Evolutionary conservation across 768 basidiomycete species (phyloP).

Genomic region (Hemileccinum rubropunctum): DNA sequence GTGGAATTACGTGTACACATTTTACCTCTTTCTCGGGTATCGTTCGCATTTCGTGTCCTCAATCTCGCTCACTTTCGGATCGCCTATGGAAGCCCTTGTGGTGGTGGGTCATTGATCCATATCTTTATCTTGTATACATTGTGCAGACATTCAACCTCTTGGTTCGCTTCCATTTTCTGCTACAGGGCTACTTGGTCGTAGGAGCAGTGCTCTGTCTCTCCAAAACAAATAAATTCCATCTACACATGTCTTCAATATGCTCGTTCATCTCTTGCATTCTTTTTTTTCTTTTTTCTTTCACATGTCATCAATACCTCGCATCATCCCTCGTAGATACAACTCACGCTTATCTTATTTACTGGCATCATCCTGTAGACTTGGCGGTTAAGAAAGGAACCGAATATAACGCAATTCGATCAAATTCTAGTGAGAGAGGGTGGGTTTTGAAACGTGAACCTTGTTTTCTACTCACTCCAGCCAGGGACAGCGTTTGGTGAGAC

Average conservation of each 20-base stretch:
- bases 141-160: not conserved
- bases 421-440: not conserved
- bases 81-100: not conserved
- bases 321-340: slow-evolving; percentile 17
- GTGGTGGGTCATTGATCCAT: not conserved
- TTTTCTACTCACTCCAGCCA: too few relatives aligned
- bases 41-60: slow-evolving; percentile 10
- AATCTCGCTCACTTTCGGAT: slow-evolving; percentile 6
- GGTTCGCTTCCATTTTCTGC: not conserved
- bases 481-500: too few relatives aligned
- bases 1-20: slow-evolving; percentile 35
- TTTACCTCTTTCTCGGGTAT: slow-evolving; percentile 11
- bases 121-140: slow-evolving; percentile 26
- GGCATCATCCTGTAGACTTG: slow-evolving; percentile 23
- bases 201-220: slow-evolving; percentile 1
- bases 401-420: slow-evolving; percentile 5
- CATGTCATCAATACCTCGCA: slow-evolving; percentile 8
- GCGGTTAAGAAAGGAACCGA: slow-evolving; percentile 11
- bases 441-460: too few relatives aligned
- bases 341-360: slow-evolving; percentile 22
- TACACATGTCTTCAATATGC: slow-evolving; percentile 1
- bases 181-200: slow-evolving; percentile 6
- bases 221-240: not conserved
- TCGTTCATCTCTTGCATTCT: slow-evolving; percentile 1
- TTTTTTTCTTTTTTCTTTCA: not conserved